Conservation (phyloP, 345 rosid species). For the Eucalyptus urophylla region DNA sequence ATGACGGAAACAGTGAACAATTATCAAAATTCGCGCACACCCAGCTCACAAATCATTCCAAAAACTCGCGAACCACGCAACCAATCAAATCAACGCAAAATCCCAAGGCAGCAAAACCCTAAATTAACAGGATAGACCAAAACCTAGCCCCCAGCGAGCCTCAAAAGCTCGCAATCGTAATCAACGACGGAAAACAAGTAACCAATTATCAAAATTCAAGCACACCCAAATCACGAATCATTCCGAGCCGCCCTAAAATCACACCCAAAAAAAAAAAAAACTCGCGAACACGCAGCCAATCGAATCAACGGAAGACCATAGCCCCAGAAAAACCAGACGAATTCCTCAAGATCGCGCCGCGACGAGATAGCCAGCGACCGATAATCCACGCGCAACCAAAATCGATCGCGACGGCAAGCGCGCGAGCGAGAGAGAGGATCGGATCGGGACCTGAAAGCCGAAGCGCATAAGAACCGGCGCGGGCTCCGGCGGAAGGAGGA, state of each 20-base stretch:
- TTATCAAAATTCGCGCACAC: neutral
- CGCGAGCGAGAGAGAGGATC: neutral
- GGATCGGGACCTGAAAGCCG: constrained; percentile 28
- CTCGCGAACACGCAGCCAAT: neutral
- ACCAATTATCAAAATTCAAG: too few relatives aligned
- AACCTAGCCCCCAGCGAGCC: too few relatives aligned
- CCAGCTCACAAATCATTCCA: neutral
- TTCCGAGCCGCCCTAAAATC: too few relatives aligned
- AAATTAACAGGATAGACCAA: too few relatives aligned
- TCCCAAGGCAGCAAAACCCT: too few relatives aligned
- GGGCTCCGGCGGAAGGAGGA: constrained; percentile 44
- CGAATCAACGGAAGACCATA: neutral
- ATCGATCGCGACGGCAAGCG: neutral
- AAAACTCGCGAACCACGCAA: neutral
- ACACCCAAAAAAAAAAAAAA: neutral
- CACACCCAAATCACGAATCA: too few relatives aligned
- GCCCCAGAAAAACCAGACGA: neutral
- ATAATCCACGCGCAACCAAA: neutral
- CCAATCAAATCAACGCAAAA: neutral
- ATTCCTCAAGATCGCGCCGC: neutral
- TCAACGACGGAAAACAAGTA: too few relatives aligned
- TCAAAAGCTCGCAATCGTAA: too few relatives aligned
- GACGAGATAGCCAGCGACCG: neutral
- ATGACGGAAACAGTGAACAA: neutral
- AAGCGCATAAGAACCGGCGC: constrained; percentile 72